A percentile compares a stretch with the other conserved stretches of the same genome.
Evolutionary conservation across 257 asterid genomes (phyloP).

Genomic region (Fraxinus pennsylvanica): DNA sequence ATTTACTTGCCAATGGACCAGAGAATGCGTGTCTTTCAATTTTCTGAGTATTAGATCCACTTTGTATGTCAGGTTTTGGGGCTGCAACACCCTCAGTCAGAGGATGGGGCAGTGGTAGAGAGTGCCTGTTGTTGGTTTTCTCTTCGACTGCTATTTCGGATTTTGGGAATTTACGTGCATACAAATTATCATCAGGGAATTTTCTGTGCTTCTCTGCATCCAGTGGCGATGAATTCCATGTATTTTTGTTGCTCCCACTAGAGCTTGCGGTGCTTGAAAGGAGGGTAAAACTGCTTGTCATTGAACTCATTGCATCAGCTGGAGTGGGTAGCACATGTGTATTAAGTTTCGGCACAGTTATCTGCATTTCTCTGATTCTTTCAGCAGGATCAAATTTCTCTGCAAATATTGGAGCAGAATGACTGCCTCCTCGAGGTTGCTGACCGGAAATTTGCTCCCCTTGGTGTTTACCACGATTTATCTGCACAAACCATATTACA

Average conservation of each 20-base stretch:
- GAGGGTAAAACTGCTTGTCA: conserved; percentile 40
- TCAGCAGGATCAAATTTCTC: conserved; percentile 75
- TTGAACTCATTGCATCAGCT: conserved; percentile 69
- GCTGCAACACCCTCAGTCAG: conserved; percentile 48
- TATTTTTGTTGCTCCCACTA: conserved; percentile 46
- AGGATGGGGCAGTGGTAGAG: conserved; percentile 77
- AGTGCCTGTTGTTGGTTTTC: conserved; percentile 45
- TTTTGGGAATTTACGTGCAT: conserved; percentile 37
- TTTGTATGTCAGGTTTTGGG: conserved; percentile 50
- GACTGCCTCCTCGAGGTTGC: conserved; percentile 53
- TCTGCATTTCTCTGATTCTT: conserved; percentile 55
- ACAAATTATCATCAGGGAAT: conserved; percentile 45
- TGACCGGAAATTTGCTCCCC: conserved; percentile 55
- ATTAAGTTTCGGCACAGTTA: conserved; percentile 48
- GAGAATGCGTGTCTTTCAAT: conserved; percentile 69
- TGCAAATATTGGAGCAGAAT: conserved; percentile 87
- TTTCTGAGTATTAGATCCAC: conserved; percentile 46
- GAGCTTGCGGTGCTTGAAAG: conserved; percentile 36
- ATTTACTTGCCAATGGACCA: conserved; percentile 80
- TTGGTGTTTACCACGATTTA: conserved; percentile 46
- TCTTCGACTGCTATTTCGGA: conserved; percentile 48
- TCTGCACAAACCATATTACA: conserved; percentile 28
- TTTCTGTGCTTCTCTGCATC: conserved; percentile 62
- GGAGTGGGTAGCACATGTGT: conserved; percentile 93
- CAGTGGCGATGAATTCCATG: conserved; percentile 87